These are phyloP conservation scores for carrot (Daucus carota) DNA, from an alignment of 129 eudicot genomes.

Conservation along the genomic window DNA sequence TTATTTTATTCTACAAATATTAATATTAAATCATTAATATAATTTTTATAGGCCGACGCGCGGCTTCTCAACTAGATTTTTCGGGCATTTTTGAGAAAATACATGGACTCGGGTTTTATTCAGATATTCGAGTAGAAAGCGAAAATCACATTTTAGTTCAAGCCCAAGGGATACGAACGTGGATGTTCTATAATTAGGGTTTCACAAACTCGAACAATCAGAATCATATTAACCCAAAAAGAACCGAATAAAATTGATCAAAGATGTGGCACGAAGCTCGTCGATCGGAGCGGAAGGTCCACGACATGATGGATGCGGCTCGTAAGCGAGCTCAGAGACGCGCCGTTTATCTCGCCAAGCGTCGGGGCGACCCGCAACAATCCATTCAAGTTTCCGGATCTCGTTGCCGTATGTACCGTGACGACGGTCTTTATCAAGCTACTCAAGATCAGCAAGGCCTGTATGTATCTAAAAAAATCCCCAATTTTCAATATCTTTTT, in stretches of 20 bases:
- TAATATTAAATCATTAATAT: no score
- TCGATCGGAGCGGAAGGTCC: constrained; percentile 96
- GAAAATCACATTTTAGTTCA: not conserved
- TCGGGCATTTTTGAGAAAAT: no score
- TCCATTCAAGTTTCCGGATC: constrained; percentile 78
- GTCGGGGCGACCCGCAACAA: constrained; percentile 99
- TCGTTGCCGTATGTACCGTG: constrained; percentile 82
- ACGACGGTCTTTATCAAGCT: constrained; percentile 81
- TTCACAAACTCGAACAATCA: not conserved
- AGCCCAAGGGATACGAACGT: not conserved
- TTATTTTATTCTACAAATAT: no score
- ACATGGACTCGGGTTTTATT: no score
- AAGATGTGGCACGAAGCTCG: constrained; percentile 99
- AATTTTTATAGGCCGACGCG: no score
- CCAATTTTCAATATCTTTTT: not conserved
- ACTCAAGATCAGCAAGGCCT: constrained; percentile 92
- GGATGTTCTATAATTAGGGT: not conserved
- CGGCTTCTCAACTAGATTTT: no score
- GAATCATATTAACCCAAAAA: not conserved
- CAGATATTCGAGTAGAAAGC: not conserved
- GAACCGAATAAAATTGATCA: not conserved
- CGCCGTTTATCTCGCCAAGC: constrained; percentile 83
- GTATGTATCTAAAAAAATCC: constrained; percentile 33
- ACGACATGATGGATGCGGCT: constrained; percentile 99
- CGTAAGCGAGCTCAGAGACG: constrained; percentile 94